These are phyloP conservation scores for Nakazawaea ernobii DNA, from an alignment of 805 yeast species.

Conservation along the genomic window DNA sequence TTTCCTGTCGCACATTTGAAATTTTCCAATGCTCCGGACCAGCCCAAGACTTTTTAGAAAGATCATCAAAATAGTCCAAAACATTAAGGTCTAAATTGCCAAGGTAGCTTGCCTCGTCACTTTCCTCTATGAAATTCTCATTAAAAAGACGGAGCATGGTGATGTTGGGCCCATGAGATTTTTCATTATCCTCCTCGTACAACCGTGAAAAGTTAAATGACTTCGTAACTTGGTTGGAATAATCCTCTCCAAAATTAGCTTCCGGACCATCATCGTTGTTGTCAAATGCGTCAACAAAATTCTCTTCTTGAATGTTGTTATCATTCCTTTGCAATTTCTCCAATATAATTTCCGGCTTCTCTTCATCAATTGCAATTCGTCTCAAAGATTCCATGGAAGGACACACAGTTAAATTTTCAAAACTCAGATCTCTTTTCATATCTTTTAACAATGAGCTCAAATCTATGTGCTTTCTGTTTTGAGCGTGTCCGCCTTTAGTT, in stretches of 20 bases:
- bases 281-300: neutral
- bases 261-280: no score
- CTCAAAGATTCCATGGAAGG: constrained; percentile 65
- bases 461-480: neutral
- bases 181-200: constrained; percentile 23
- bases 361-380: constrained; percentile 22
- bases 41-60: constrained; percentile 71
- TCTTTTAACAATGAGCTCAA: constrained; percentile 5
- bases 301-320: neutral
- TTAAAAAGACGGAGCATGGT: constrained; percentile 27
- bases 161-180: constrained; percentile 22
- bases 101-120: constrained; percentile 17
- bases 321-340: constrained; percentile 20
- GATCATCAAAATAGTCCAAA: constrained; percentile 74
- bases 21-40: constrained; percentile 95
- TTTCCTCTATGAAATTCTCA: constrained; percentile 19
- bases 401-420: constrained; percentile 42
- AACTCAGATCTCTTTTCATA: constrained; percentile 16
- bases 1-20: constrained; percentile 42
- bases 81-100: constrained; percentile 33
- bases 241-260: neutral
- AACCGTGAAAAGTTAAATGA: constrained; percentile 25
- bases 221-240: constrained; percentile 1
- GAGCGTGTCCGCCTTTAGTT: neutral
- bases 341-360: constrained; percentile 19